Evolutionary conservation across 2,329 filamentous ascomycete genomes (phyloP), one percentile per base, ranked within the genome.

Genomic region (Helotiales sp.): DNA sequence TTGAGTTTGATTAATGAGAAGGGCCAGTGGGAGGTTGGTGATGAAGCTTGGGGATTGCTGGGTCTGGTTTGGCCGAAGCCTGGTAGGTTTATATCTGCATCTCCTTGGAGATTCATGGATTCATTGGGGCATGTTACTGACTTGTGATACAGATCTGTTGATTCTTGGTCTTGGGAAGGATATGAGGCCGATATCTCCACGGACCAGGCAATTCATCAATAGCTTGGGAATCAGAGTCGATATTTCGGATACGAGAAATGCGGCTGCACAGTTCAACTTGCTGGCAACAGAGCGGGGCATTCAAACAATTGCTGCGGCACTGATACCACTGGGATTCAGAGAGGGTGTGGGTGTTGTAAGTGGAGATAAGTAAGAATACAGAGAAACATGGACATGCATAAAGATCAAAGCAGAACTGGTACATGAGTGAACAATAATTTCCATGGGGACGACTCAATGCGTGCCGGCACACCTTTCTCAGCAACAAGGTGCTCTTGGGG

Each of bases 231-330:
- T 98, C 73, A 85, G 93, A 65, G 84, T 98, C 5, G 96, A 99
- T 76, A 85, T 97, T 3, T 86, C 95, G 76, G 96, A 98, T 80
- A 98, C 96, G 34, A 85, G 93, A 70, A 98, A 98, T 80, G 96
- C 96, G 8, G 93, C 95, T 1, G 91, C 94, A 37, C 93, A 97
- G 78, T 99, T 96, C 79, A 99, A 99, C 77, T 78, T 99, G 75
- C 82, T 99, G 63, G 95, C 93, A n/a, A 98, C 93, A 20, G 96
- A 99, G 82, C 84, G 96, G 61, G 95, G 96, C 1, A 89, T 96
- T 6, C 85, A 88, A 22, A 91, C 95, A 75, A 89, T 98, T 69
- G 95, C 93, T 30, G 95, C 93, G 1, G 95, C 93, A 10, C 78
- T 99, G 79, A 87, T 98, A 78, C 94, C 94, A 0, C 85, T 96